These are phyloP conservation scores for Botrytis cinerea DNA, from an alignment of 2,329 filamentous ascomycete genomes.

Conservation along the genomic window DNA sequence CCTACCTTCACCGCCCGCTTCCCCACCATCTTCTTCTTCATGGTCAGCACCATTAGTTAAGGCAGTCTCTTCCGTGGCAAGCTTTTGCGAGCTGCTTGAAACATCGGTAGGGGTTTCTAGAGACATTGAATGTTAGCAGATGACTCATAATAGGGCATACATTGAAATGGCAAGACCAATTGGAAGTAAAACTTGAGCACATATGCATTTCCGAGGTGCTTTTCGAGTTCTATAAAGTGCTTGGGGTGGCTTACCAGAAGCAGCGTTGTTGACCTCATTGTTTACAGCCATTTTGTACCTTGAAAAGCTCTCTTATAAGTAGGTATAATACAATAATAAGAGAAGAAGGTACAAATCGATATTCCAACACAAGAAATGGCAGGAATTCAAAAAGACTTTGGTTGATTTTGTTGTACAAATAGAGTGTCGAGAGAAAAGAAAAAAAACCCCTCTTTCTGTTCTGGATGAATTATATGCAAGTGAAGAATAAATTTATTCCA, in stretches of 20 bases:
- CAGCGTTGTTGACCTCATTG: constrained; percentile 37
- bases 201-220: not conserved
- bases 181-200: not conserved
- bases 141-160: constrained; percentile 3
- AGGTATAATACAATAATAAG: constrained; percentile 21
- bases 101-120: constrained; percentile 31
- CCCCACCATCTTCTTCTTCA: constrained; percentile 36
- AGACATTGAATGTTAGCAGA: not conserved
- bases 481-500: constrained; percentile 18
- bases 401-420: constrained; percentile 18
- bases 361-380: constrained; percentile 11
- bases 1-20: constrained; percentile 40
- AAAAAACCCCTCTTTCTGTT: not conserved
- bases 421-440: constrained; percentile 1
- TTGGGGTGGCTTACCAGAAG: constrained; percentile 35
- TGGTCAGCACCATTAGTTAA: constrained; percentile 31
- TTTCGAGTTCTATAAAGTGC: not conserved
- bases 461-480: not conserved
- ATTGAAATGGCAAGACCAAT: constrained; percentile 4
- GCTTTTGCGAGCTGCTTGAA: constrained; percentile 28
- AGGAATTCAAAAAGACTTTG: constrained; percentile 10
- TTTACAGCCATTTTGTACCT: constrained; percentile 35
- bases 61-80: constrained; percentile 20
- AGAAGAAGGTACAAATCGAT: constrained; percentile 12
- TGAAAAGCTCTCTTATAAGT: constrained; percentile 2